These are phyloP conservation scores for Clavariopsis aquatica DNA, from an alignment of 495 filamentous ascomycete species.

Conservation along the genomic window DNA sequence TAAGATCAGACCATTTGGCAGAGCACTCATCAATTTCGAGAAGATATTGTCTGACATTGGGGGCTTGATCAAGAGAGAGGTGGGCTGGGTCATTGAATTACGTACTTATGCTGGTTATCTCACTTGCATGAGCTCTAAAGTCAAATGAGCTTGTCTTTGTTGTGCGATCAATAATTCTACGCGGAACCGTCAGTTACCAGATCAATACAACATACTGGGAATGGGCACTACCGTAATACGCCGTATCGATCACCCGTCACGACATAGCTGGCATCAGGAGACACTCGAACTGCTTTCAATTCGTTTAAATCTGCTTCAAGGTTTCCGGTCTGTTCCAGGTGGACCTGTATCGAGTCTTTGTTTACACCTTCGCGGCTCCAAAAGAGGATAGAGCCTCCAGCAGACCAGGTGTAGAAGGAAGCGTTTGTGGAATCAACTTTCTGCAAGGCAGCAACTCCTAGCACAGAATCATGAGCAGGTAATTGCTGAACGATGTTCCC, in stretches of 20 bases:
- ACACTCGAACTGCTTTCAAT: constrained; percentile 67
- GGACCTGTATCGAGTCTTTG: constrained; percentile 61
- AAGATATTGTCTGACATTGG: no score
- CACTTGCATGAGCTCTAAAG: constrained; percentile 81
- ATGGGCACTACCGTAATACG: constrained; percentile 64
- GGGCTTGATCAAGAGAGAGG: no score
- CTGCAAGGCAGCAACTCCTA: constrained; percentile 68
- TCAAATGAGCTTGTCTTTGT: constrained; percentile 56
- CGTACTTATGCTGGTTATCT: constrained; percentile 75
- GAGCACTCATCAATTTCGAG: no score
- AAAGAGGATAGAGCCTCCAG: constrained; percentile 71
- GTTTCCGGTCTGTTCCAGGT: constrained; percentile 64
- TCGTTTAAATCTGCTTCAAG: constrained; percentile 67
- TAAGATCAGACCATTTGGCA: no score
- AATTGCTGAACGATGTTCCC: constrained; percentile 48
- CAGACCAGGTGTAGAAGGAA: constrained; percentile 85
- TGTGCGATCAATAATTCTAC: constrained; percentile 50
- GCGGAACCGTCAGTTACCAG: neutral
- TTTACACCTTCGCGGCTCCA: constrained; percentile 77
- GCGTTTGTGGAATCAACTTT: constrained; percentile 59
- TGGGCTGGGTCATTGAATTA: no score
- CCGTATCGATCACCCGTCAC: constrained; percentile 84
- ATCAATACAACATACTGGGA: constrained; percentile 14
- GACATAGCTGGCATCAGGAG: constrained; percentile 61
- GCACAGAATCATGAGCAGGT: constrained; percentile 76